phyloP scores from a whole-genome alignment of 1,139 yeast genomes.

The Yamadazyma oceani region DNA sequence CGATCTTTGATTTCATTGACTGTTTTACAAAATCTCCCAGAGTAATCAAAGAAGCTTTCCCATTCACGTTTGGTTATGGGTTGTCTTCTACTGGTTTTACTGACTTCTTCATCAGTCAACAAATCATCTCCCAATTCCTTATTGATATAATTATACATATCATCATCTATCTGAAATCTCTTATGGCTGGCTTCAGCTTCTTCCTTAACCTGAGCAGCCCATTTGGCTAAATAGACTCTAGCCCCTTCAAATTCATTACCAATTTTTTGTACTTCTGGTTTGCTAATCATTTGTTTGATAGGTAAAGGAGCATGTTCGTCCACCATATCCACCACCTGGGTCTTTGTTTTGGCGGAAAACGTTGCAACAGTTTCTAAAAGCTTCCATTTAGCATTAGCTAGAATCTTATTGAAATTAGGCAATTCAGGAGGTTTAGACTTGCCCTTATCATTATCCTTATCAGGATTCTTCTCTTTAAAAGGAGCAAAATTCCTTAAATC shows the following conservation, averaged over 20 bases:
- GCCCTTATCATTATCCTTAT: conserved; percentile 10
- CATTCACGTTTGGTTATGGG: conserved; percentile 75
- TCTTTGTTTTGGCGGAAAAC: conserved; percentile 68
- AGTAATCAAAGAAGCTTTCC: conserved; percentile 76
- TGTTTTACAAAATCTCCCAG: conserved; percentile 74
- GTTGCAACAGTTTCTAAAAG: conserved; percentile 83
- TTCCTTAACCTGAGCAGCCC: conserved; percentile 95
- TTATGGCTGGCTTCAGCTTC: conserved; percentile 79
- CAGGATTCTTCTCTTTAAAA: conserved; percentile 26
- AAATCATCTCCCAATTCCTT: conserved; percentile 70
- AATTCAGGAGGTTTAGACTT: conserved; percentile 18
- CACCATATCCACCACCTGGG: conserved; percentile 58
- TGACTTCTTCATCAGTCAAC: conserved; percentile 59
- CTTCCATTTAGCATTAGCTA: conserved; percentile 81
- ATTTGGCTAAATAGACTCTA: conserved; percentile 80
- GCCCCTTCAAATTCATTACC: conserved; percentile 86
- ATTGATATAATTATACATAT: conserved; percentile 57
- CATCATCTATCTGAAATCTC: conserved; percentile 57
- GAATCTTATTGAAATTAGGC: conserved; percentile 45
- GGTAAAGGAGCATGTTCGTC: conserved; percentile 66
- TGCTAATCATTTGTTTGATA: conserved; percentile 61
- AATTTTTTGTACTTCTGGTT: conserved; percentile 77
- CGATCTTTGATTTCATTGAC: conserved; percentile 74
- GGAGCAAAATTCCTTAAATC: conserved; percentile 83
- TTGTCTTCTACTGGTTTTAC: conserved; percentile 60